Evolutionary conservation across 495 filamentous ascomycete species (phyloP), one percentile per base, ranked within the genome.

Genomic region (Chaetomium cochliodes): DNA sequence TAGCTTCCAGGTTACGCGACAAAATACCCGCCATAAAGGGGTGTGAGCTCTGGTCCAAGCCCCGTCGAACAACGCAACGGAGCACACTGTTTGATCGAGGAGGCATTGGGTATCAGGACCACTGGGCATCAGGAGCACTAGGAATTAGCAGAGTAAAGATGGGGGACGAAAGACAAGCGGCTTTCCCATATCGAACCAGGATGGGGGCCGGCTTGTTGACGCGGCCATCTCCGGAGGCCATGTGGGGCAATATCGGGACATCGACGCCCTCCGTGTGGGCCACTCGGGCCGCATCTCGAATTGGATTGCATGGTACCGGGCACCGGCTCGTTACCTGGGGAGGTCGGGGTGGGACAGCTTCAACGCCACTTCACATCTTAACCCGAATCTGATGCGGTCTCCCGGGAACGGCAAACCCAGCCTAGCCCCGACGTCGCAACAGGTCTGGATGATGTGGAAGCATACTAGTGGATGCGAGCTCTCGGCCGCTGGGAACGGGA

Each of bases 401-500:
- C 33, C 33, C 33, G 33, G 33, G 33, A 12, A 37, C 9, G 33
- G 33, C 33, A 37, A 37, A 37, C 33, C 8, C 3, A 37, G 33
- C 33, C 5, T 1, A 37, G 33, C 8, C 33, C 33, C 33, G 30
- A 33, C 30, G 33, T 37, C 33, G 8, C 33, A 37, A 11, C 33
- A 37, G 5, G 33, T 37, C 8, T 7, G 11, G 9, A 37, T 52
- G 22, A 26, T 26, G 49, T 52, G 30, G 44, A 50, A 55, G 18
- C n/a, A 20, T 44, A n/a, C 16, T 26, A 16, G 39, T 44, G 23
- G 41, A 28, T 16, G 26, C 25, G 33, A 37, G 22, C 47, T 62
- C 22, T 62, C 47, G 58, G 59, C 59, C 59, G 47, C 49, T 44
- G 47, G 42, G 18, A 37, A 49, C 12, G 28, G 46, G 58, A 23